Percentiles rank a stretch among this genome's conserved stretches.
These are phyloP conservation scores for Bipolaris bicolor DNA, from an alignment of 2,329 filamentous ascomycete species.

Conservation along the genomic window DNA sequence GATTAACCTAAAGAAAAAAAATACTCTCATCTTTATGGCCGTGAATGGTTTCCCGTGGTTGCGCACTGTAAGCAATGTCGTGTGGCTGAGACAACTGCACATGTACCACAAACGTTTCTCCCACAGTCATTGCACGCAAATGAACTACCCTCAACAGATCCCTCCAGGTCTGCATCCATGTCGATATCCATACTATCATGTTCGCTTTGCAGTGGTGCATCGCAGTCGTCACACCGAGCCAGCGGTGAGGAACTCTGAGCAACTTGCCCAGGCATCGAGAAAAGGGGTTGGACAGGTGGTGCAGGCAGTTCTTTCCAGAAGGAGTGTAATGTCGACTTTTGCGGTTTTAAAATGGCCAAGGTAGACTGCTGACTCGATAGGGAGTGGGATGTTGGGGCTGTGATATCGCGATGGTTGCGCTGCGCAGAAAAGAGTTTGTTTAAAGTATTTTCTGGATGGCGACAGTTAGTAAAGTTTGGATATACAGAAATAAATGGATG, in stretches of 20 bases:
- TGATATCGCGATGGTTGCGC: conserved; percentile 36
- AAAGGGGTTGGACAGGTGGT: conserved; percentile 33
- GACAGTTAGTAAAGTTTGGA: not conserved
- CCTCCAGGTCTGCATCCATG: conserved; percentile 43
- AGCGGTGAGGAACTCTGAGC: conserved; percentile 12
- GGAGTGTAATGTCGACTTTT: conserved; percentile 55
- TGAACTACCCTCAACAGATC: conserved; percentile 30
- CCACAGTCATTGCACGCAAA: conserved; percentile 49
- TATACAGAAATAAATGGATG: no score
- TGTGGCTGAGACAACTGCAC: conserved; percentile 48
- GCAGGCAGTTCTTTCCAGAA: conserved; percentile 54
- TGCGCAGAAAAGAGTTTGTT: conserved; percentile 55
- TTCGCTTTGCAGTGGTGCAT: conserved; percentile 40
- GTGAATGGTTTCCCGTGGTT: conserved; percentile 23
- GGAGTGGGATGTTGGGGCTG: conserved; percentile 36
- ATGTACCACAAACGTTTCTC: conserved; percentile 51
- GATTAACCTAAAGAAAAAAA: not conserved
- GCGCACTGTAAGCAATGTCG: conserved; percentile 53
- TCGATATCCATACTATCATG: conserved; percentile 48
- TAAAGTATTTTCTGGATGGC: conserved; percentile 52
- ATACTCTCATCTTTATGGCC: conserved; percentile 19
- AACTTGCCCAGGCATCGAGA: conserved; percentile 21
- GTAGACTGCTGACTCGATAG: conserved; percentile 19
- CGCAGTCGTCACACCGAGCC: conserved; percentile 54
- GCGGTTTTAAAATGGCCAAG: conserved; percentile 28